Conservation (phyloP, 108 stramenopile species). For the Nannochloropsis salina region DNA sequence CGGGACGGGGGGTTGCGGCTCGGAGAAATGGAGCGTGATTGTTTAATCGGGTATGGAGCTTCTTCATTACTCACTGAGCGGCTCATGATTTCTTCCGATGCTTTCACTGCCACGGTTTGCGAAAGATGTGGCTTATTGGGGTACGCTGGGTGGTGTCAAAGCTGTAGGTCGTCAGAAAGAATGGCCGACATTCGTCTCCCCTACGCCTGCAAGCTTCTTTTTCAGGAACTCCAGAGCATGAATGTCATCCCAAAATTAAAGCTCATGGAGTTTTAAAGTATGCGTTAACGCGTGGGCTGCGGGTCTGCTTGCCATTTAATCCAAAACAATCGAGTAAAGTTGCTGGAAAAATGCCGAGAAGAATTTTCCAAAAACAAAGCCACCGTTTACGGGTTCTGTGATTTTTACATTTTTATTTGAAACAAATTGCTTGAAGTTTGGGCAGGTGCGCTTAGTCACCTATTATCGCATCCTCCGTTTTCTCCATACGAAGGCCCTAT, state of each 20-base stretch:
- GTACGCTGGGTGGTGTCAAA: slow-evolving; percentile 89
- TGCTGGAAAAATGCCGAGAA: too few species aligned
- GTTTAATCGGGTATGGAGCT: slow-evolving; percentile 99
- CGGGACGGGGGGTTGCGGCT: slow-evolving; percentile 95
- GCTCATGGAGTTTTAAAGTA: slow-evolving; percentile 46
- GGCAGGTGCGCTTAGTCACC: too few species aligned
- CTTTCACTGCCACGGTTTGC: slow-evolving; percentile 94
- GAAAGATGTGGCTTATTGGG: slow-evolving; percentile 84
- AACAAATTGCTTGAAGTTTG: too few species aligned
- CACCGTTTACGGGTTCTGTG: too few species aligned
- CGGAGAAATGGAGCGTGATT: slow-evolving; percentile 94
- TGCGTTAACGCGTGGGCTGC: neutral
- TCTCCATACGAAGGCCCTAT: neutral
- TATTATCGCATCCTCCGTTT: too few species aligned
- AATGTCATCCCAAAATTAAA: slow-evolving; percentile 54
- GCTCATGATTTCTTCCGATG: slow-evolving; percentile 97
- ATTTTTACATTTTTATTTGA: too few species aligned
- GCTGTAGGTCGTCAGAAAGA: slow-evolving; percentile 82
- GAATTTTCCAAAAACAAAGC: too few species aligned
- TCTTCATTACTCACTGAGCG: slow-evolving; percentile 97
- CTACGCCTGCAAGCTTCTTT: slow-evolving; percentile 96
- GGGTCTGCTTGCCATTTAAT: neutral
- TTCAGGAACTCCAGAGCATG: slow-evolving; percentile 82
- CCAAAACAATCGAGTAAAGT: neutral
- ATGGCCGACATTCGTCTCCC: slow-evolving; percentile 86